Percentiles rank a stretch among this genome's conserved stretches.
Conservation (phyloP, 2,329 filamentous ascomycete genomes). For the Teratosphaeria destructans region DNA sequence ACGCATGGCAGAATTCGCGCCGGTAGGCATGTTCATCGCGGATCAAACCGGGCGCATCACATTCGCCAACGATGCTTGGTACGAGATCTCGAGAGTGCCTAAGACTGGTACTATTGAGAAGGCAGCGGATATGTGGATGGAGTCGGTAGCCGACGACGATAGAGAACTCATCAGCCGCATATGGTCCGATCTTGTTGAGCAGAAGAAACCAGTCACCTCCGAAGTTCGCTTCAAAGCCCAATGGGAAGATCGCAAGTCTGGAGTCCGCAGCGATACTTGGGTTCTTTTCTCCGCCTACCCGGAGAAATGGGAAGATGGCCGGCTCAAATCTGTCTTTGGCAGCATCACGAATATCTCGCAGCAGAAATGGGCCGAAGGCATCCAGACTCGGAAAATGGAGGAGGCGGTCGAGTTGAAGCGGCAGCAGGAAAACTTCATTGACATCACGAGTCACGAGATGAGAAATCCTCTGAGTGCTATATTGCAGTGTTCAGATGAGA, state of each 20-base stretch:
- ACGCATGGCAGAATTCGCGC: constrained; percentile 73
- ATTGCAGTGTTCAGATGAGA: constrained; percentile 67
- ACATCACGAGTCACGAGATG: constrained; percentile 36
- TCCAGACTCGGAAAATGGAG: constrained; percentile 66
- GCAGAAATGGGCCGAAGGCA: constrained; percentile 74
- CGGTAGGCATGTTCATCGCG: constrained; percentile 79
- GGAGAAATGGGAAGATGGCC: constrained; percentile 53
- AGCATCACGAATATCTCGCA: constrained; percentile 77
- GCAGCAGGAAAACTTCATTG: constrained; percentile 46
- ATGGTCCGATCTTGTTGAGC: constrained; percentile 54
- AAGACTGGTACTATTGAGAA: constrained; percentile 39
- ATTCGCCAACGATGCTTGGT: constrained; percentile 73
- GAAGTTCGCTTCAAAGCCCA: constrained; percentile 67
- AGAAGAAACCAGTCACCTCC: constrained; percentile 53
- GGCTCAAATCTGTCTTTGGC: constrained; percentile 65
- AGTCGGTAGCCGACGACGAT: constrained; percentile 60
- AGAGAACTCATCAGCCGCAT: constrained; percentile 46
- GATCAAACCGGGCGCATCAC: constrained; percentile 59
- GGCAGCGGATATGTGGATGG: constrained; percentile 56
- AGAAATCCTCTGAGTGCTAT: constrained; percentile 66
- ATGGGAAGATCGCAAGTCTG: constrained; percentile 47
- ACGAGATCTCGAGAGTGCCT: constrained; percentile 56
- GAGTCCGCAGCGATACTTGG: constrained; percentile 58
- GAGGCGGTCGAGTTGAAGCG: constrained; percentile 74
- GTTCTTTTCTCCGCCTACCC: constrained; percentile 68